Base-by-base conservation (phyloP, 345 rosid genomes). In the Acer negundo region DNA sequence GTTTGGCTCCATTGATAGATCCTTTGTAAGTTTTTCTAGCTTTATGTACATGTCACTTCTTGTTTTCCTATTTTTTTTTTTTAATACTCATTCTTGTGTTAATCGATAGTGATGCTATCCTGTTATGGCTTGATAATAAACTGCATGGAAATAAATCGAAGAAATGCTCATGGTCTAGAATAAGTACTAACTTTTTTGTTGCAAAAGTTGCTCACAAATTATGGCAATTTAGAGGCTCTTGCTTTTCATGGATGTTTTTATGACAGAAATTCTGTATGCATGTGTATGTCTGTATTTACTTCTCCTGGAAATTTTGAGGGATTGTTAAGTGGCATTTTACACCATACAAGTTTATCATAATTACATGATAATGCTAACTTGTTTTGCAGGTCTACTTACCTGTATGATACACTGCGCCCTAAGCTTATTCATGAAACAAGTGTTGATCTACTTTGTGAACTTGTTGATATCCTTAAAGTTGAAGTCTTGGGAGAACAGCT, bases 351-450 rank as follows among this genome's bases (percentile, higher is more conserved):
- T 17, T 6, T 5, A 28, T 24, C 40, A 24, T 62, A 38, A 17
- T 73, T 0, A 20, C 67, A 59, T 24, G 24, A 62, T 62, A 53
- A 13, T 44, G 68, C 58, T 73, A 44, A 64, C 44, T 26, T 44
- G n/a, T 19, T 53, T 79, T 77, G 78, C 84, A 95, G 99, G 89
- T 91, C 98, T 67, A 93, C 97, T 13, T 95, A 86, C 87, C 82
- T 93, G 81, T 95, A 95, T 69, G 99, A 95, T 79, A 94, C 92
- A 80, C 80, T 95, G 75, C 95, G 99, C 40, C 99, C 99, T 66
- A 95, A 88, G 82, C 91, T 95, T 66, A 96, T 96, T 79, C 95
- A 96, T 62, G 92, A 96, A 86, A 88, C 90, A 78, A 91, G 86
- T 83, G 87, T 96, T 53, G 97, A 94, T 87, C 89, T 89, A 79